Percentiles rank a stretch among this genome's conserved stretches.
Evolutionary conservation across 2,329 filamentous ascomycete genomes (phyloP).

Genomic region (Rhynchosporium agropyri): DNA sequence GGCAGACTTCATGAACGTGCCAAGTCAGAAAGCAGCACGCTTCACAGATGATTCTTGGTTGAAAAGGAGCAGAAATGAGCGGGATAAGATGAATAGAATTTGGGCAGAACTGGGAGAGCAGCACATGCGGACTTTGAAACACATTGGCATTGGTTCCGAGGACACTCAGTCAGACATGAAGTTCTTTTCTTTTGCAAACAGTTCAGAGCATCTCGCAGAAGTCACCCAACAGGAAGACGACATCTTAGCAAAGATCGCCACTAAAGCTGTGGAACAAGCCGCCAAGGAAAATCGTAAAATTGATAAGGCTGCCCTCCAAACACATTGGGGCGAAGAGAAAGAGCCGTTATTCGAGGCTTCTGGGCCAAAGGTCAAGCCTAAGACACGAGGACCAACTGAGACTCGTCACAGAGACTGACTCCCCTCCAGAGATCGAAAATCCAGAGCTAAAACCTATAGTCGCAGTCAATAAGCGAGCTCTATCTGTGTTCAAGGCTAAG

Average conservation of each 20-base stretch:
- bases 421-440: not conserved
- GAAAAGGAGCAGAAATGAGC: not conserved
- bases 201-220: not conserved
- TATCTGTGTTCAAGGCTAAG: slow-evolving; percentile 12
- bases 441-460: not conserved
- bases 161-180: slow-evolving; percentile 12
- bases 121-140: not conserved
- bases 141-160: not conserved
- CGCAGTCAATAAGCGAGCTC: not conserved
- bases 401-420: not conserved
- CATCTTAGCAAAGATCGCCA: not conserved
- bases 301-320: slow-evolving; percentile 5
- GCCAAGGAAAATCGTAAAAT: slow-evolving; percentile 5
- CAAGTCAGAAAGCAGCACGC: not conserved
- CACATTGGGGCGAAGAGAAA: slow-evolving; percentile 9
- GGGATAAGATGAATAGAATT: not conserved
- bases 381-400: not conserved
- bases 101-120: not conserved
- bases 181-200: not conserved
- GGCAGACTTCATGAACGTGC: not conserved
- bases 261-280: not conserved
- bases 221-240: not conserved
- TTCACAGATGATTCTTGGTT: not conserved
- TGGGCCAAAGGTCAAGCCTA: not conserved
- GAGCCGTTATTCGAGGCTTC: not conserved